phyloP scores from a whole-genome alignment of 2,329 filamentous ascomycete species.

The Exophiala phaeomuriformis region DNA sequence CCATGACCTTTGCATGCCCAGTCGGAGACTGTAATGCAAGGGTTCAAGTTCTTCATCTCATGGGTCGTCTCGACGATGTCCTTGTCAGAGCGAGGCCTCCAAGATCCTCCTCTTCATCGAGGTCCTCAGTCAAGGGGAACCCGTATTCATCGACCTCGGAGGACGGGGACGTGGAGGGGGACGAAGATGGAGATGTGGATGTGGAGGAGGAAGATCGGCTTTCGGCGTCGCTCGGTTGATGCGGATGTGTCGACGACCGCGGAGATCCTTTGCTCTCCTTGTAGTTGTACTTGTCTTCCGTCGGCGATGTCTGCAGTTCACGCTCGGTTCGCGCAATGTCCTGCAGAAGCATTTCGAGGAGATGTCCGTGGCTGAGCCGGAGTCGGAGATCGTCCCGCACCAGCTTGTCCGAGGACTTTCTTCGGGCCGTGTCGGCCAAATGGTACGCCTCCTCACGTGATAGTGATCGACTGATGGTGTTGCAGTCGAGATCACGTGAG shows the following conservation, averaged over 20 bases:
- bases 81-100: constrained; percentile 22
- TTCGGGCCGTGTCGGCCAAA: constrained; percentile 23
- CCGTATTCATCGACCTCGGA: constrained; percentile 24
- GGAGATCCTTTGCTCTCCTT: constrained; percentile 14
- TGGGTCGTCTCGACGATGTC: constrained; percentile 9
- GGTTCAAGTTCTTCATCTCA: background rate
- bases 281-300: constrained; percentile 20
- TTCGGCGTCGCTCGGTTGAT: background rate
- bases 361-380: constrained; percentile 25
- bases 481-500: constrained; percentile 16
- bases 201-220: background rate
- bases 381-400: constrained; percentile 24
- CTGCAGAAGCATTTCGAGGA: constrained; percentile 23
- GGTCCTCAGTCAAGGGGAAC: constrained; percentile 22
- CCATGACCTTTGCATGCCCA: too few species aligned
- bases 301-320: constrained; percentile 25
- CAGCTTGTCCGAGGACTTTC: constrained; percentile 21
- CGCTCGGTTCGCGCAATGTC: constrained; percentile 25
- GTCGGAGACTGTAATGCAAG: too few species aligned
- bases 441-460: constrained; percentile 26
- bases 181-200: background rate
- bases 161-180: background rate
- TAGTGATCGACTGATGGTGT: constrained; percentile 10
- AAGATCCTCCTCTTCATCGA: constrained; percentile 23
- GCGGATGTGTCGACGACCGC: background rate